Conservation (phyloP, 768 basidiomycete species). For the Kwoniella botswanensis region DNA sequence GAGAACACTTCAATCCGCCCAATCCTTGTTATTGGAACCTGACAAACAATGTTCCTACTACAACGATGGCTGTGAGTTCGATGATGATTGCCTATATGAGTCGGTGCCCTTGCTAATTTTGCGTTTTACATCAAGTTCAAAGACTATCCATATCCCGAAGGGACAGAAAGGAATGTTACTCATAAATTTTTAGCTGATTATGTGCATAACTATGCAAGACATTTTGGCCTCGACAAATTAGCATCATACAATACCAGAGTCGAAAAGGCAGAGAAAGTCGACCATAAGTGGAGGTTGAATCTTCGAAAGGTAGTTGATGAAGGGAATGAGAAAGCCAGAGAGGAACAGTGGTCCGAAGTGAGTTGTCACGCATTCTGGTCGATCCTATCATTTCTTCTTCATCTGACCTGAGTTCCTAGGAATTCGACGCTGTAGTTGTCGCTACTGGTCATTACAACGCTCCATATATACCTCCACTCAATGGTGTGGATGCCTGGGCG, state of each 20-base stretch:
- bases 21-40: conserved; percentile 38
- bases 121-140: conserved; percentile 25
- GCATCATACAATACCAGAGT: conserved; percentile 64
- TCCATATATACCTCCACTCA: conserved; percentile 53
- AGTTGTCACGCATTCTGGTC: neutral
- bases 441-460: conserved; percentile 47
- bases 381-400: too few species aligned
- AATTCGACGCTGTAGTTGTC: conserved; percentile 32
- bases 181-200: conserved; percentile 59
- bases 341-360: conserved; percentile 40
- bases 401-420: conserved; percentile 6
- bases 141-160: conserved; percentile 41
- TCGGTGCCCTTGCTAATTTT: too few species aligned
- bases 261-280: conserved; percentile 61
- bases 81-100: too few species aligned
- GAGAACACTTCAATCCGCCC: conserved; percentile 32
- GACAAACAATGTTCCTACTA: conserved; percentile 41
- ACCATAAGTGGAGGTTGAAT: conserved; percentile 22
- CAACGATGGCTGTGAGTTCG: conserved; percentile 31
- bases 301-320: conserved; percentile 27
- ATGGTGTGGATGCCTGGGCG: conserved; percentile 59
- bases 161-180: conserved; percentile 41
- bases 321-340: conserved; percentile 18
- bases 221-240: conserved; percentile 61
- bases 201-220: conserved; percentile 61